Evolutionary conservation across 2,329 filamentous ascomycete genomes (phyloP).

Genomic region (Penicillium concentricum): DNA sequence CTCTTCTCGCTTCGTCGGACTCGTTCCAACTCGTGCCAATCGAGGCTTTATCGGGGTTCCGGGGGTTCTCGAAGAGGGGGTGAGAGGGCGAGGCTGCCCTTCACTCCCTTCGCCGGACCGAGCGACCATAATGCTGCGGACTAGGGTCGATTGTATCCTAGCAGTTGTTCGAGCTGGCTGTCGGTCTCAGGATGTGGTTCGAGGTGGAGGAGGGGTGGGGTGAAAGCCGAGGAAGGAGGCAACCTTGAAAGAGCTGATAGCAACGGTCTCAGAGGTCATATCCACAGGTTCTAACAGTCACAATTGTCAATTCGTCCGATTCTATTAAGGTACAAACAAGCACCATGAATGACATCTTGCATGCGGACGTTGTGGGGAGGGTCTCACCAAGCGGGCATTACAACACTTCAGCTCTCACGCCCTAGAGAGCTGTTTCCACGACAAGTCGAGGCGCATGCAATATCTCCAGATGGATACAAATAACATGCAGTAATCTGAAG

Average conservation of each 20-base stretch:
- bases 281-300: slow-evolving; percentile 26
- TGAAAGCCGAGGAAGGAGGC: slow-evolving; percentile 28
- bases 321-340: slow-evolving; percentile 10
- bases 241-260: slow-evolving; percentile 28
- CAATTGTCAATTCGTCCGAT: slow-evolving; percentile 14
- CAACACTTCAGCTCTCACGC: slow-evolving; percentile 29
- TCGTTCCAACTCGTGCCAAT: slow-evolving; percentile 39
- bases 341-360: slow-evolving; percentile 10
- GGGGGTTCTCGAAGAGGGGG: slow-evolving; percentile 36
- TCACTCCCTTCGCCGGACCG: slow-evolving; percentile 40
- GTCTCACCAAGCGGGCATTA: slow-evolving; percentile 27
- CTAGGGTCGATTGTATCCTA: not conserved
- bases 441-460: slow-evolving; percentile 11
- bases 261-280: slow-evolving; percentile 33
- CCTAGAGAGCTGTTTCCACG: slow-evolving; percentile 10
- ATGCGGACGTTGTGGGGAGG: slow-evolving; percentile 16
- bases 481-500: not conserved
- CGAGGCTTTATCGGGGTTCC: slow-evolving; percentile 40
- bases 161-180: slow-evolving; percentile 13
- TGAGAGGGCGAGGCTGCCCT: slow-evolving; percentile 32
- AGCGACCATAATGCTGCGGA: slow-evolving; percentile 37
- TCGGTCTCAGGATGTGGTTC: slow-evolving; percentile 23
- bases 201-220: slow-evolving; percentile 21
- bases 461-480: not conserved
- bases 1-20: slow-evolving; percentile 51